Base-by-base conservation (phyloP, 352 stramenopile species). In the Pythium guiyangense region DNA sequence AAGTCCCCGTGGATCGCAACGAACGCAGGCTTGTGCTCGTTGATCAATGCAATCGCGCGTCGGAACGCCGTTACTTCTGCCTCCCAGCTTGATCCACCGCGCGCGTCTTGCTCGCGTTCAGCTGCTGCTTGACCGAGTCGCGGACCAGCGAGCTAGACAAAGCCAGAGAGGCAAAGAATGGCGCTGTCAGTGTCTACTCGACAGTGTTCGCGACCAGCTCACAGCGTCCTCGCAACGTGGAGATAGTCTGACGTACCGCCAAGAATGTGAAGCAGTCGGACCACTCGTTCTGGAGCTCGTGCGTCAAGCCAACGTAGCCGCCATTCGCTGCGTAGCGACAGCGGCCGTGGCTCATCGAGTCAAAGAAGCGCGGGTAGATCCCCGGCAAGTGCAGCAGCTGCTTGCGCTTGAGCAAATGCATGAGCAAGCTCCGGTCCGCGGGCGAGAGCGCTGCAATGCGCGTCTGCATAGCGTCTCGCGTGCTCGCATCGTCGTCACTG, bases 371-470 rank as follows among this genome's bases (percentile, higher is more conserved):
- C 59, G 70, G 68, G 34, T 91, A 92, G 20, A 92, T 75, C 11
- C 73, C 68, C 57, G 82, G 73, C 12, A 88, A 58, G 45, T 92
- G 82, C 6, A 94, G 66, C 31, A 90, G 51, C 31, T 84, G 72
- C 60, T 88, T 88, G 31, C 85, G 80, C 45, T 85, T 67, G 53
- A 94, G 73, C 39, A 94, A 65, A 49, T 94, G 85, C 80, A 94
- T 90, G 5, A 94, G 48, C 25, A 86, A 58, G 10, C 53, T 73
- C 54, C 62, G 74, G 9, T 83, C 52, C 11, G 53, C 54, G 11
- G 56, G 35, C 8, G 51, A 64, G 37, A 92, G 62, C 11, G 54
- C 46, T 0, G 55, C 52, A 22, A 93, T 71, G 52, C 73, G 68
- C 0, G 52, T 35, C 49, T 90, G 79, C 29, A 47, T 3, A 6